Conservation (phyloP, 2,329 filamentous ascomycete species). For the Myriosclerotinia curreyana region DNA sequence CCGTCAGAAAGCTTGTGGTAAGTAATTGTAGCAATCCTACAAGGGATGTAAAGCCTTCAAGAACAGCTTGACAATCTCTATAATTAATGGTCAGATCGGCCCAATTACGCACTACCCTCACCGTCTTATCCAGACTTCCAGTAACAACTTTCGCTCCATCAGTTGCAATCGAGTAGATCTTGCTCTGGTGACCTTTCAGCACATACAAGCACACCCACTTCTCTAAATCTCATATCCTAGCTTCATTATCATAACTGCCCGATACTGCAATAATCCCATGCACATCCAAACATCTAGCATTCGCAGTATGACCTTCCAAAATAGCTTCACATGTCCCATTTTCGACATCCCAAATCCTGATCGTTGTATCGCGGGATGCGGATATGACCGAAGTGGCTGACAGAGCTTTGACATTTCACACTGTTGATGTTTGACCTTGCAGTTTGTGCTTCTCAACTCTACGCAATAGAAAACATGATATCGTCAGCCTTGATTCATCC, state of each 20-base stretch:
- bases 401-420: constrained; percentile 4
- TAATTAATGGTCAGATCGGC: background rate
- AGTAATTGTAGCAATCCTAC: background rate
- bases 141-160: constrained; percentile 88
- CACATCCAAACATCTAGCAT: constrained; percentile 11
- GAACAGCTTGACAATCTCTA: background rate
- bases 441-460: background rate
- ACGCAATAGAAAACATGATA: background rate
- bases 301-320: constrained; percentile 18
- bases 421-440: background rate
- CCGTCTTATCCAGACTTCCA: constrained; percentile 88
- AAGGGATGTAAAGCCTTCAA: background rate
- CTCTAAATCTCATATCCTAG: background rate
- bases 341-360: constrained; percentile 23
- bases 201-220: constrained; percentile 1
- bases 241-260: constrained; percentile 92
- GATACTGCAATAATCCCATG: constrained; percentile 76
- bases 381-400: constrained; percentile 17
- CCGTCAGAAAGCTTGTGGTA: background rate
- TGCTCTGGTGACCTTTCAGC: background rate
- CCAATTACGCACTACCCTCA: constrained; percentile 65
- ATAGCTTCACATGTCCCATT: constrained; percentile 15
- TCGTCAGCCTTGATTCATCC: constrained; percentile 7
- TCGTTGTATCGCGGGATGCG: constrained; percentile 19
- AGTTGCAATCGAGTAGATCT: constrained; percentile 55